Evolutionary conservation across 2,329 filamentous ascomycete species (phyloP).

Genomic region (Pseudogymnoascus sp.): DNA sequence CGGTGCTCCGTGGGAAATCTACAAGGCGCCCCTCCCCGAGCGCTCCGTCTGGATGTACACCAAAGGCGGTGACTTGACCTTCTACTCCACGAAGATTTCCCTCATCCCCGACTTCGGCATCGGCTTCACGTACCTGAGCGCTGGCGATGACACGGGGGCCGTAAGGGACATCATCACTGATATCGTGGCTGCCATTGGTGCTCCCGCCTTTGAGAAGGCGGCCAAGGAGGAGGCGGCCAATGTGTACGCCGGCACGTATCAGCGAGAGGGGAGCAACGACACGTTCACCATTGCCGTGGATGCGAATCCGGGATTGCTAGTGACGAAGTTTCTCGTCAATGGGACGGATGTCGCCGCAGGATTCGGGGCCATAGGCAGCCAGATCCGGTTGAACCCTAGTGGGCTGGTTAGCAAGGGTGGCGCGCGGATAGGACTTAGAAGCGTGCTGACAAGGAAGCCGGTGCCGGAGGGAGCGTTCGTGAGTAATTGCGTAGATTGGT

Average conservation of each 20-base stretch:
- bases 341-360: slow-evolving; percentile 23
- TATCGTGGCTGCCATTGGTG: slow-evolving; percentile 22
- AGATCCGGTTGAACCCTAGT: slow-evolving; percentile 14
- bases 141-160: slow-evolving; percentile 19
- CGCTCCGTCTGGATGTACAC: slow-evolving; percentile 31
- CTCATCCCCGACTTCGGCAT: slow-evolving; percentile 37
- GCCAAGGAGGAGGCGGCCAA: slow-evolving; percentile 23
- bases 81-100: slow-evolving; percentile 31
- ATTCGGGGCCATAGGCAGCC: not conserved
- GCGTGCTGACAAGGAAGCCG: slow-evolving; percentile 11
- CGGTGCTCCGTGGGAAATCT: slow-evolving; percentile 25
- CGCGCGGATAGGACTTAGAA: slow-evolving; percentile 12
- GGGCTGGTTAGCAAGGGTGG: slow-evolving; percentile 13
- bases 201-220: slow-evolving; percentile 28
- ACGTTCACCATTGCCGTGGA: slow-evolving; percentile 22
- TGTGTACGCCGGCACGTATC: slow-evolving; percentile 19
- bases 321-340: slow-evolving; percentile 27
- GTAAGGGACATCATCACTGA: slow-evolving; percentile 20
- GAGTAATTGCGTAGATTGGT: slow-evolving; percentile 16
- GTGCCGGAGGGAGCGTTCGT: slow-evolving; percentile 15
- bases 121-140: slow-evolving; percentile 34
- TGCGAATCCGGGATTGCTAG: slow-evolving; percentile 21
- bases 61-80: slow-evolving; percentile 34
- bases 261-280: slow-evolving; percentile 19
- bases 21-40: slow-evolving; percentile 11